phyloP scores from a whole-genome alignment of 306 rosid genomes.

The Castanopsis chinensis region DNA sequence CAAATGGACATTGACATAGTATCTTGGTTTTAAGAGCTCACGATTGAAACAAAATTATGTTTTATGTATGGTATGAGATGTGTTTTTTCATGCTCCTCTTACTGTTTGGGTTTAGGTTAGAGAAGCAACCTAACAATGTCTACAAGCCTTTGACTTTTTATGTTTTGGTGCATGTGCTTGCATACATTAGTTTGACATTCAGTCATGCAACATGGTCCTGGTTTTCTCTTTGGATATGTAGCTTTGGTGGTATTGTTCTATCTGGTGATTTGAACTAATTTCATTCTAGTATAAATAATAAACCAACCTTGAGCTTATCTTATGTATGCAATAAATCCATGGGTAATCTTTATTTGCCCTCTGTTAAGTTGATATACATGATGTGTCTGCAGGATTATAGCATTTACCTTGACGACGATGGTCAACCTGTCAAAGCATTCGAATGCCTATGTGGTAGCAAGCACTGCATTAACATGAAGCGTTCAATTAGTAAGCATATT shows the following conservation, averaged over 20 bases:
- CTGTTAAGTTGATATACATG: constrained; percentile 1
- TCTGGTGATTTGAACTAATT: neutral
- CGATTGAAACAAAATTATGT: neutral
- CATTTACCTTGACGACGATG: constrained; percentile 74
- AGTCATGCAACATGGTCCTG: neutral
- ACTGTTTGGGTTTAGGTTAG: neutral
- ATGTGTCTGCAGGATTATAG: constrained; percentile 80
- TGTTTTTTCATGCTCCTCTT: neutral
- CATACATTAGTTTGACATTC: neutral
- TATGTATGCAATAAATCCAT: neutral
- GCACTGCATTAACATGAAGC: constrained; percentile 87
- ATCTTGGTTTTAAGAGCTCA: neutral
- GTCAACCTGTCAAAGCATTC: constrained; percentile 52
- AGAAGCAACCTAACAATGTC: neutral
- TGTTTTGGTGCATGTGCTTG: neutral
- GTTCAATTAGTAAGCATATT: constrained; percentile 53
- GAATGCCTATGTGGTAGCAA: constrained; percentile 82
- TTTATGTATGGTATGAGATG: neutral
- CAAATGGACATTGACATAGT: neutral
- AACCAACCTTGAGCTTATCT: neutral
- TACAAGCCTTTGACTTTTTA: neutral
- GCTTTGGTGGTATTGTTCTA: neutral
- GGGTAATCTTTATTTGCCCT: neutral
- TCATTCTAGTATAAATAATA: neutral
- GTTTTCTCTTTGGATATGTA: neutral